These are phyloP conservation scores for Cymbopogon flexuosus DNA, from an alignment of 202 grass and related monocot species.

Conservation along the genomic window DNA sequence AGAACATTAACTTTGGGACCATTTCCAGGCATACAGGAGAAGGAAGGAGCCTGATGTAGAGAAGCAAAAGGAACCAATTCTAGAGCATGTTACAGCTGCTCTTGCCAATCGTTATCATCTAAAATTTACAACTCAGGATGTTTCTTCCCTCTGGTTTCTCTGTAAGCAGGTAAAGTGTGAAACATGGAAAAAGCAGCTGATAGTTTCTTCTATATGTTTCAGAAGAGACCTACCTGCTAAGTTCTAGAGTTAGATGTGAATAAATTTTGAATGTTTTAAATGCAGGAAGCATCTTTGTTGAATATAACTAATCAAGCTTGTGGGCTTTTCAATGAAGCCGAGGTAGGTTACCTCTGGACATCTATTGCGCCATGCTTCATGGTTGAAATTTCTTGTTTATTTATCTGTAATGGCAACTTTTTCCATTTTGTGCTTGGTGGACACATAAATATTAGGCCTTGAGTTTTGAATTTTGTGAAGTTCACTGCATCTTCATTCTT, in stretches of 20 bases:
- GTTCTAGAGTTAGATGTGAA: neutral
- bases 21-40: slow-evolving; percentile 68
- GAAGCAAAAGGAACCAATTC: slow-evolving; percentile 80
- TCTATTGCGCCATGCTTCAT: neutral
- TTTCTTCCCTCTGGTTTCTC: slow-evolving; percentile 94
- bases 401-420: neutral
- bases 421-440: neutral
- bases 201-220: neutral
- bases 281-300: slow-evolving; percentile 94
- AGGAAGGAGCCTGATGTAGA: slow-evolving; percentile 81
- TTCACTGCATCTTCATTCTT: neutral
- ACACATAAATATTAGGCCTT: neutral
- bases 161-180: slow-evolving; percentile 67
- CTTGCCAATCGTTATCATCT: slow-evolving; percentile 56
- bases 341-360: slow-evolving; percentile 40
- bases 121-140: slow-evolving; percentile 76
- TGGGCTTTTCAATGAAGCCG: slow-evolving; percentile 76
- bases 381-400: neutral
- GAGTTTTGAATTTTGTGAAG: neutral
- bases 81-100: slow-evolving; percentile 65
- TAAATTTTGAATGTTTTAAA: slow-evolving; percentile 22
- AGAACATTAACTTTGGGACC: slow-evolving; percentile 7
- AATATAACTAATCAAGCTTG: slow-evolving; percentile 94
- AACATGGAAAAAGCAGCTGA: neutral
- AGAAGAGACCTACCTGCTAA: neutral